Conservation (phyloP, 2,329 filamentous ascomycete species). For the Claviceps arundinis region DNA sequence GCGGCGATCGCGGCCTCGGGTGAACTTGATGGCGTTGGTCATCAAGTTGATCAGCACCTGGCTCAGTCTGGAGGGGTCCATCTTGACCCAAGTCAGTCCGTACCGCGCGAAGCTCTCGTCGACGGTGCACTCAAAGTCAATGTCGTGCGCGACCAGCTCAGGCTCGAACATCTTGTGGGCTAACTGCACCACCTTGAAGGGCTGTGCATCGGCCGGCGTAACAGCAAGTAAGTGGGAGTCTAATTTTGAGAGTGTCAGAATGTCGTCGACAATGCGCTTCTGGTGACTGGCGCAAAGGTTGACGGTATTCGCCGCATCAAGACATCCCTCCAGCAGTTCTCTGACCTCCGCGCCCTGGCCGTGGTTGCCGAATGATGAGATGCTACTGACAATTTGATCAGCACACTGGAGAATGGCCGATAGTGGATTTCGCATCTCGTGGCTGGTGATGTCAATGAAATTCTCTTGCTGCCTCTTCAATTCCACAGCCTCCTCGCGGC, state of each 20-base stretch:
- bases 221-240: conserved; percentile 59
- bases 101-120: conserved; percentile 54
- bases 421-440: conserved; percentile 66
- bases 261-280: conserved; percentile 57
- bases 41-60: conserved; percentile 69
- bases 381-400: conserved; percentile 50
- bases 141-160: conserved; percentile 58
- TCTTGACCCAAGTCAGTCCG: conserved; percentile 55
- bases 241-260: conserved; percentile 54
- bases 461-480: conserved; percentile 61
- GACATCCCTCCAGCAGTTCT: conserved; percentile 37
- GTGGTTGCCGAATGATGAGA: conserved; percentile 28
- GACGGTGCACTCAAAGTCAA: conserved; percentile 55
- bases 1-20: conserved; percentile 44
- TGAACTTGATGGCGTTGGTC: conserved; percentile 53
- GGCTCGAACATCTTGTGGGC: conserved; percentile 70
- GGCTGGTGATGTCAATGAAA: conserved; percentile 61
- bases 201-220: conserved; percentile 56
- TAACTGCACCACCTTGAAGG: conserved; percentile 51
- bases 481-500: conserved; percentile 69
- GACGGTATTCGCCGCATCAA: conserved; percentile 73
- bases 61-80: conserved; percentile 62
- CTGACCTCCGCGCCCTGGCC: conserved; percentile 30
- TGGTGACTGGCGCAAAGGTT: conserved; percentile 68
- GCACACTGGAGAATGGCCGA: conserved; percentile 64